Evolutionary conservation across 202 grass and related monocot species (phyloP), one percentile per base, ranked within the genome.

Genomic region (Setaria italica): DNA sequence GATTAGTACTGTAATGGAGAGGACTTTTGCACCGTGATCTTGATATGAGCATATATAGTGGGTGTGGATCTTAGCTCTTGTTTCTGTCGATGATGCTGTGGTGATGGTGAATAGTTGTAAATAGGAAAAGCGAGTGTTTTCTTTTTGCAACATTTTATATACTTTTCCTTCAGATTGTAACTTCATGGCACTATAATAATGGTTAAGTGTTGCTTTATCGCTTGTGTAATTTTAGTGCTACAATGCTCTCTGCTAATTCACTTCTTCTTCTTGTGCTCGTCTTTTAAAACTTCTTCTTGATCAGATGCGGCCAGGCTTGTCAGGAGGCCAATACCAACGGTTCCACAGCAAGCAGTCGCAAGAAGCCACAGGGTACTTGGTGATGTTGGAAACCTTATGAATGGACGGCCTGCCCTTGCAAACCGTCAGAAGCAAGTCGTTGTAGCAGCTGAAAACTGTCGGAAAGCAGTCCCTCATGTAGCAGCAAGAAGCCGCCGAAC

Each of bases 341-440:
- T 62, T 74, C 51, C 68, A 69, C 69, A 80, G 21, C 41, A 53
- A 76, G 70, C 25, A 14, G 76, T 53, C 13, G 13, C 64, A 77
- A 76, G 78, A 46, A 46, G 8, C 43, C 43, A 1, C 9, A 46
- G 43, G 8, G 43, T 46, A 46, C 85, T 87, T 67, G 62, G 6
- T 9, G 82, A 94, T 11, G 76, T 88, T 21, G 51, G 88, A 9
- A 94, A 90, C 58, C 55, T 86, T 32, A 49, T 89, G 3, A 88
- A 80, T 87, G 80, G 68, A 62, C 62, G 53, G 9, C 33, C 43
- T 76, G 50, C 79, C 60, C 74, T 74, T 67, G 66, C 74, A 11
- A 74, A 86, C 39, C 79, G 21, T 33, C 79, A 92, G 78, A 94
- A 91, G 75, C 74, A 66, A 70, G 81, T 60, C 9, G 85, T 41